Conservation (phyloP, 2,329 filamentous ascomycete species). For the Verruconis gallopava region DNA sequence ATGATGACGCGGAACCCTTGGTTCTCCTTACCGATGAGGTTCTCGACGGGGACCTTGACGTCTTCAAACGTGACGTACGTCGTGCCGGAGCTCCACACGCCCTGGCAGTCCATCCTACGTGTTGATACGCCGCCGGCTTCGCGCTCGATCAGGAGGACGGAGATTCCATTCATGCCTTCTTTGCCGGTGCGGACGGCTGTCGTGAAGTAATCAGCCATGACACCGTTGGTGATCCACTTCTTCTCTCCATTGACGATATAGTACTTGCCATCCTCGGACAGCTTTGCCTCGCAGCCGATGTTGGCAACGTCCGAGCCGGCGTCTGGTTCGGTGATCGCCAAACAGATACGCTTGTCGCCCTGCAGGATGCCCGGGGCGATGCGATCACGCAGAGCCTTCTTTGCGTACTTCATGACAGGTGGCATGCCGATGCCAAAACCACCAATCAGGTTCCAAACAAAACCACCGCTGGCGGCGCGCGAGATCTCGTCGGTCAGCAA, state of each 20-base stretch:
- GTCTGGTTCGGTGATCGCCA: conserved; percentile 95
- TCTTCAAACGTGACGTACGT: conserved; percentile 98
- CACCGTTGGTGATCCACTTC: conserved; percentile 99
- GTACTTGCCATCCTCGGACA: conserved; percentile 91
- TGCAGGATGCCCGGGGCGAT: conserved; percentile 78
- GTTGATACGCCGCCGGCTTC: conserved; percentile 74
- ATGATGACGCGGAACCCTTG: conserved; percentile 95
- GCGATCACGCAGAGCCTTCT: conserved; percentile 69
- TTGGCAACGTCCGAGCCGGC: conserved; percentile 93
- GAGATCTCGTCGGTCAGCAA: conserved; percentile 89
- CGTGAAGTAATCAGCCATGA: conserved; percentile 96
- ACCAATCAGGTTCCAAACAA: conserved; percentile 94
- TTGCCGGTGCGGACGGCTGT: conserved; percentile 85
- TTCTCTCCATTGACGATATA: conserved; percentile 99
- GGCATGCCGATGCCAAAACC: conserved; percentile 95
- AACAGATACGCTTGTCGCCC: conserved; percentile 92
- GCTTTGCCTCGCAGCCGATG: conserved; percentile 87
- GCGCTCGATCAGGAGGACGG: conserved; percentile 84
- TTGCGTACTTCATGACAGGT: conserved; percentile 82
- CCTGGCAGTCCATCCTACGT: conserved; percentile 94
- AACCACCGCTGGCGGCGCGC: conserved; percentile 74
- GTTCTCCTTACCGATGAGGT: conserved; percentile 95
- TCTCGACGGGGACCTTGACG: conserved; percentile 98
- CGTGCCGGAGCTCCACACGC: conserved; percentile 88
- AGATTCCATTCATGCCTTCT: conserved; percentile 84